Evolutionary conservation across 169 alveolate genomes (phyloP), one percentile per base, ranked within the genome.

Genomic region (Prorocentrum cordatum): DNA sequence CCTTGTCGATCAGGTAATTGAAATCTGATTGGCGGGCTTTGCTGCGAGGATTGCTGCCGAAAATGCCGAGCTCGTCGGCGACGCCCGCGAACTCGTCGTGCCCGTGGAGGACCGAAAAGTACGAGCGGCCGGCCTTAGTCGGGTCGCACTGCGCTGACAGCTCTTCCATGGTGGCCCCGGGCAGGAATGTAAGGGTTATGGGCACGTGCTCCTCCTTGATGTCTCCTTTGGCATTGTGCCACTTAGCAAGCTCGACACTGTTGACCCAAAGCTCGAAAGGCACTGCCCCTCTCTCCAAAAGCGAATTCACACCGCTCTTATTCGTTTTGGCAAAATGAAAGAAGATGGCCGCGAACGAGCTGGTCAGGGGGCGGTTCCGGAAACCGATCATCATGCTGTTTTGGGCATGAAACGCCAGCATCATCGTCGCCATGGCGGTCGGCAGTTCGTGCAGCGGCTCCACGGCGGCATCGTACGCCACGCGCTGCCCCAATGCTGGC

Each of bases 131-230:
- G 31, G 26, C 24, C 16, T 7, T 14, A 14, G 7, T 50, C 1
- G 73, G 50, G 73, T 29, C 71, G 24, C 71, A 61, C 71, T 61
- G 26, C 10, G 73, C 73, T 18, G 33, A 64, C 29, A 64, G 73
- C 18, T 64, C 73, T 31, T 64, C 73, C 73, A 29, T 45, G 9
- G 31, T 33, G 3, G 73, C 29, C 1, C 73, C 50, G 3, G 73
- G 73, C 7, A 64, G 31, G 50, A 22, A 64, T 16, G 54, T 33
- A 5, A 24, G 20, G 32, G 73, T 64, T 32, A 64, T 16, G 20
- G 45, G 45, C 27, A 31, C 73, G 16, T 64, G 32, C 16, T 16
- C 29, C 16, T 31, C 29, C 4, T 31, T 27, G 18, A 24, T 16
- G 26, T 1, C 42, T 2, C 73, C 73, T n/a, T n/a, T n/a, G n/a